A percentile compares a stretch with the other conserved stretches of the same genome.
These are phyloP conservation scores for Filosporella fistucella DNA, from an alignment of 495 filamentous ascomycete species.

Conservation along the genomic window DNA sequence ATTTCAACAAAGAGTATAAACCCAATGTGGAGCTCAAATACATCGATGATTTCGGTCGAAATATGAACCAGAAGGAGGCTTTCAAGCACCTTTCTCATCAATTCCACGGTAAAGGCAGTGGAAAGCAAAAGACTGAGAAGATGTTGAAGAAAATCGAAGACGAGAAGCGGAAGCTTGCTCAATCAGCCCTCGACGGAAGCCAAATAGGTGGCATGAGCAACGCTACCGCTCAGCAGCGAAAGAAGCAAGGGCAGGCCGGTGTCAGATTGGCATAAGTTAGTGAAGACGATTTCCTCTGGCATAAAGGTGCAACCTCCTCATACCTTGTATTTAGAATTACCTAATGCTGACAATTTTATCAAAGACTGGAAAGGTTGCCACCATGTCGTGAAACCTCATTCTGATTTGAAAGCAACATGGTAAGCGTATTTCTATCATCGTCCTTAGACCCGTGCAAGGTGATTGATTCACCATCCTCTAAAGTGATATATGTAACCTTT, in stretches of 20 bases:
- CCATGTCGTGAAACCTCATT: too few species aligned
- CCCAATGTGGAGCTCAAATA: slow-evolving; percentile 88
- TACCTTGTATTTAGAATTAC: slow-evolving; percentile 21
- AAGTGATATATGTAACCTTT: too few species aligned
- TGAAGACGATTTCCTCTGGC: slow-evolving; percentile 4
- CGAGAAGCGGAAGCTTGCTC: slow-evolving; percentile 79
- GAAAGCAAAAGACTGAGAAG: slow-evolving; percentile 98
- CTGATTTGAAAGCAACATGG: too few species aligned
- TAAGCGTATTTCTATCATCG: too few species aligned
- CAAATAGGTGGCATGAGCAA: slow-evolving; percentile 79
- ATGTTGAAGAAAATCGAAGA: slow-evolving; percentile 93
- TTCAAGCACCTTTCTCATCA: slow-evolving; percentile 94
- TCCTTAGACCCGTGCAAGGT: too few species aligned
- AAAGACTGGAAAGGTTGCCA: too few species aligned
- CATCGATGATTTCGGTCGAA: slow-evolving; percentile 78
- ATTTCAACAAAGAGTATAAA: slow-evolving; percentile 84
- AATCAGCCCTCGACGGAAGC: slow-evolving; percentile 76
- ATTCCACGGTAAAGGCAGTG: slow-evolving; percentile 96
- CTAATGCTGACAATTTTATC: slow-evolving; percentile 29
- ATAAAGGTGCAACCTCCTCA: slow-evolving; percentile 28
- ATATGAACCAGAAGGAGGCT: slow-evolving; percentile 89
- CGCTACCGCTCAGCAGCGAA: slow-evolving; percentile 68
- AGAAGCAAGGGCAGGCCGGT: slow-evolving; percentile 84
- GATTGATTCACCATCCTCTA: too few species aligned
- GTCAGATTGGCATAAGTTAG: slow-evolving; percentile 66